These are phyloP conservation scores for Leersia perrieri DNA, from an alignment of 176 grass and related monocot species.

Conservation along the genomic window DNA sequence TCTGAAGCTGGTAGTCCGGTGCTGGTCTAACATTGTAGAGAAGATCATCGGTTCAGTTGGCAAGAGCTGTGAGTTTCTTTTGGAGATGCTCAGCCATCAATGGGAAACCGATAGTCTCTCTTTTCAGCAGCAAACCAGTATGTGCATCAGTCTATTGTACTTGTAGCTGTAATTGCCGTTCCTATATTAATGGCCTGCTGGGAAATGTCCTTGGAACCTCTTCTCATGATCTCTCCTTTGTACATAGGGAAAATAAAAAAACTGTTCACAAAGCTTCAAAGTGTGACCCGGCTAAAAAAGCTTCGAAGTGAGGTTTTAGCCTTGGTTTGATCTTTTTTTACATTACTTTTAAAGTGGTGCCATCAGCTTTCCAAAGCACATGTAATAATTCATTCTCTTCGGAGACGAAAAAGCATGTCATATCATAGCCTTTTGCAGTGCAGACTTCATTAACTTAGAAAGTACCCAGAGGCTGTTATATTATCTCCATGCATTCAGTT, in stretches of 20 bases:
- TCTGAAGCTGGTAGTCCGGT: background rate
- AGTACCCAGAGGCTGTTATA: background rate
- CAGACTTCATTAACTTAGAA: background rate
- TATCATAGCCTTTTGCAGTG: background rate
- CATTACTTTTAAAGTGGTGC: background rate
- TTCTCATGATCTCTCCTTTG: background rate
- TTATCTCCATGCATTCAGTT: background rate
- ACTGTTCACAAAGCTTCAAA: no score
- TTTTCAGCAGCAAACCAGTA: background rate
- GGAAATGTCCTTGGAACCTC: background rate
- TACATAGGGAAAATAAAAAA: background rate
- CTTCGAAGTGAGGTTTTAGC: background rate
- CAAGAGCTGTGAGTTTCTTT: background rate
- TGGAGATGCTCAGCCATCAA: background rate
- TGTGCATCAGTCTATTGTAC: background rate
- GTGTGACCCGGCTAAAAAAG: no score
- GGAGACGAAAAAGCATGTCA: background rate
- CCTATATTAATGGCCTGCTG: background rate
- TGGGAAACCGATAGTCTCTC: background rate
- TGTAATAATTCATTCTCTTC: no score
- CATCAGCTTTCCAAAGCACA: background rate
- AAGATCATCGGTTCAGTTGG: constrained; percentile 14
- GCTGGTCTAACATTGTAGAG: background rate
- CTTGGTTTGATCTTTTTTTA: background rate
- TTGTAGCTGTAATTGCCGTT: background rate